Evolutionary conservation across 2,329 filamentous ascomycete genomes (phyloP), one percentile per base, ranked within the genome.

Genomic region (Trichoderma endophyticum): DNA sequence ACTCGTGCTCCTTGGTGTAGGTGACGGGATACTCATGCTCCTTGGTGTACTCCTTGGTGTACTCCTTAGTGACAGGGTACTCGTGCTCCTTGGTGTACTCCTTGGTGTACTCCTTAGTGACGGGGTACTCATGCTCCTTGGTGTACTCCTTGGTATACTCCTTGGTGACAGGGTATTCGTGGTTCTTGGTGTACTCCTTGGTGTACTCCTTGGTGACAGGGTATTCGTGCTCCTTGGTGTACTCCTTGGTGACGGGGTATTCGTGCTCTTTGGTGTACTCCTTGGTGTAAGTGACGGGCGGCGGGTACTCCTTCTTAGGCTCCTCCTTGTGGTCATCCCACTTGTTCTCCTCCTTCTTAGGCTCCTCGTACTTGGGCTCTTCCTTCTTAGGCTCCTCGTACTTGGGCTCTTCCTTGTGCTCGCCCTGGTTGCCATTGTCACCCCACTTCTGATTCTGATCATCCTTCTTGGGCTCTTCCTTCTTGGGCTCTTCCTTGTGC

Each of bases 21-120:
- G 18, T 48, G 18, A 48, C 15, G 8, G 39, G 30, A 9, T 48
- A n/a, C 7, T 48, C 39, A 24, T 18, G 34, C 12, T 18, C n/a
- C 15, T 28, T 61, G 24, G 65, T 67, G 32, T 70, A 61, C 34
- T 70, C 76, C 34, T 24, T 30, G n/a, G 34, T 43, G 34, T 39
- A 12, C 2, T 51, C 18, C 30, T 36, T 21, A 1, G 36, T 39
- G 36, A 39, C 36, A 14, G 36, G 36, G 36, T 43, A 34, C 1
- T 43, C 60, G 21, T 62, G 32, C 4, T 43, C 12, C 60, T 63
- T 63, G 21, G 12, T 14, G 5, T 59, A 12, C 14, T 36, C 21
- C 59, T 61, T 34, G 36, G 36, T 39, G 36, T 15, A 39, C 21
- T 21, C 21, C 21, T 21, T 21, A 15, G 14, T 43, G 36, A 43